Evolutionary conservation across 768 basidiomycete genomes (phyloP), one percentile per base, ranked within the genome.

Genomic region (Russula emetica): DNA sequence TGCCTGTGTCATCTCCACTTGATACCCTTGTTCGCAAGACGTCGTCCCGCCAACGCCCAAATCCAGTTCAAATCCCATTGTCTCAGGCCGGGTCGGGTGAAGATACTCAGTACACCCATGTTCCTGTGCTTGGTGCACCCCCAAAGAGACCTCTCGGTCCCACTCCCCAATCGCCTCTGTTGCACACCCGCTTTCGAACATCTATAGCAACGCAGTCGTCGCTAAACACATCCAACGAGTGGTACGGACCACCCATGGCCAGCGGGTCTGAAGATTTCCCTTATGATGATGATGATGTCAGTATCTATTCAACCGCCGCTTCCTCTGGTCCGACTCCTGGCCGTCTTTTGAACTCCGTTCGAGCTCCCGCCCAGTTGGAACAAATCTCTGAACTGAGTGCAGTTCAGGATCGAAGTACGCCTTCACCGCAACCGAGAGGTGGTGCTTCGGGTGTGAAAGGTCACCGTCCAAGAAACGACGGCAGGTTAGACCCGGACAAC

Each of bases 11-110:
- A 24, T 88, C 87, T 1, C 87, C 87, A 8, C 77, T 88, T 45
- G 81, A 84, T 45, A 76, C 80, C 3, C 80, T 88, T 54, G 82
- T 81, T 60, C 79, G 81, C 62, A 75, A 76, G 60, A 79, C 84
- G 9, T 86, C 86, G 28, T 76, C 76, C 67, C 79, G 73, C 70
- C 78, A 76, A 67, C 70, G 71, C 54, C 53, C 47, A 40, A 71
- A 70, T 49, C 62, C 61, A 56, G 54, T 64, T 62, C 45, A 47
- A 36, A n/a, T 42, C 18, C 18, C 60, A 14, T 28, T 30, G 24
- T 56, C 16, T 30, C 67, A 63, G 47, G 38, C 62, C 49, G 47
- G 7, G 62, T 47, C 52, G 5, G 34, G 20, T 9, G 24, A 42
- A 9, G 22, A 44, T 9, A 14, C 47, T 13, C 44, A 26, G 32